These are phyloP conservation scores for Volvox carteri DNA, from an alignment of 163 green algal species.

Conservation along the genomic window DNA sequence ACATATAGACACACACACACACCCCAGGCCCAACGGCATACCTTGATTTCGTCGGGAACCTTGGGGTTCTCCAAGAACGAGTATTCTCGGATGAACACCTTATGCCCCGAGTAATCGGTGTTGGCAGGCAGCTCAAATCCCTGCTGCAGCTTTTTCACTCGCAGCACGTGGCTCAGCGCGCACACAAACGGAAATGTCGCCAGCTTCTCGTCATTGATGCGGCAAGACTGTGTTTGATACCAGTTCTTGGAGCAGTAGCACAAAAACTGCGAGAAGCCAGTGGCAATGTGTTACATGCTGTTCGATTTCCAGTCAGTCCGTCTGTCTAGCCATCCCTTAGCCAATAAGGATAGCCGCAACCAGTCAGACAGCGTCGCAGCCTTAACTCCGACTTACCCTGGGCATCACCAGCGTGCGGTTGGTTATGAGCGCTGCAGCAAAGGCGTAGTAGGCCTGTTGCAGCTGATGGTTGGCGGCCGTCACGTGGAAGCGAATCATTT, in stretches of 20 bases:
- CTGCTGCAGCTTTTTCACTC: constrained; percentile 43
- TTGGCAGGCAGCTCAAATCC: constrained; percentile 15
- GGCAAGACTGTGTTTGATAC: constrained; percentile 52
- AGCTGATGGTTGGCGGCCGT: constrained; percentile 59
- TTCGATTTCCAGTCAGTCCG: too few species aligned
- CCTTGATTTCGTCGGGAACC: constrained; percentile 30
- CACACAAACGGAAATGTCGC: constrained; percentile 44
- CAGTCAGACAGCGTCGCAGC: too few species aligned
- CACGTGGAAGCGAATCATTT: constrained; percentile 67
- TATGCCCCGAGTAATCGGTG: constrained; percentile 45
- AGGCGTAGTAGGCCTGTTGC: constrained; percentile 60
- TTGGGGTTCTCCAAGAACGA: constrained; percentile 56
- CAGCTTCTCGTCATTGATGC: constrained; percentile 49
- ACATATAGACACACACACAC: too few species aligned
- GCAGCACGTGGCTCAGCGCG: constrained; percentile 45
- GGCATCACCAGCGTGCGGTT: constrained; percentile 55
- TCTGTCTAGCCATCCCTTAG: too few species aligned
- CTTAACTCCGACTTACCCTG: constrained; percentile 3
- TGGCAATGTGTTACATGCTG: background rate
- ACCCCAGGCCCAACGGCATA: background rate
- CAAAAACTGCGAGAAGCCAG: constrained; percentile 38
- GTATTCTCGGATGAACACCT: constrained; percentile 47
- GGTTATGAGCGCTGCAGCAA: constrained; percentile 20
- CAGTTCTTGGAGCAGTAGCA: constrained; percentile 60
- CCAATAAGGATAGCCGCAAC: too few species aligned